Conservation (phyloP, 2,329 filamentous ascomycete genomes). For the Hyphodiscus sp. region DNA sequence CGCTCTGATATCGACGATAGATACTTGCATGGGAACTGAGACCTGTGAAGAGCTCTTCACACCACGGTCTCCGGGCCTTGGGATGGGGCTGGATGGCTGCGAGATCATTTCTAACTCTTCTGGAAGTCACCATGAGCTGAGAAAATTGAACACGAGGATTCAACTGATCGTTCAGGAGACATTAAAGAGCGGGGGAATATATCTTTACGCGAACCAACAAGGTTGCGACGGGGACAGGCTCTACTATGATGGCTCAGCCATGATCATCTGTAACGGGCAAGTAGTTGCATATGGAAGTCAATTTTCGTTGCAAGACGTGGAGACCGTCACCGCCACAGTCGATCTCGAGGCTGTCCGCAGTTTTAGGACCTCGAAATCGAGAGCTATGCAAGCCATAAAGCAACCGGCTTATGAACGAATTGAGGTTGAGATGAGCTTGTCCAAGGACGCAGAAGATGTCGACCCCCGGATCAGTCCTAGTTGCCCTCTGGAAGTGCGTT, state of each 20-base stretch:
- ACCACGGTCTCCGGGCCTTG: slow-evolving; percentile 34
- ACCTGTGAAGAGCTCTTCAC: slow-evolving; percentile 57
- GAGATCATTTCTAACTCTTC: slow-evolving; percentile 68
- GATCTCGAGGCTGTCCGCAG: slow-evolving; percentile 66
- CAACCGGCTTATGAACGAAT: slow-evolving; percentile 35
- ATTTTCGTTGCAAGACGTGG: slow-evolving; percentile 43
- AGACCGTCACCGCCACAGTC: slow-evolving; percentile 59
- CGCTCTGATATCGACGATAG: slow-evolving; percentile 40
- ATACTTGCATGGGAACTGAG: slow-evolving; percentile 57
- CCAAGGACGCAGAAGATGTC: slow-evolving; percentile 31
- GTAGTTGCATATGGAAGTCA: slow-evolving; percentile 50
- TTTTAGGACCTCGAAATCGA: slow-evolving; percentile 37
- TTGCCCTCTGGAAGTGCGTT: slow-evolving; percentile 42
- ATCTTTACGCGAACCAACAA: slow-evolving; percentile 56
- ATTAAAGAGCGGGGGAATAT: slow-evolving; percentile 52
- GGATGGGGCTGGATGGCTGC: slow-evolving; percentile 58
- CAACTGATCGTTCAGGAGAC: slow-evolving; percentile 62
- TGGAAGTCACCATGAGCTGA: slow-evolving; percentile 60
- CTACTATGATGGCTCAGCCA: slow-evolving; percentile 53
- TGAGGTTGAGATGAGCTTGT: slow-evolving; percentile 38
- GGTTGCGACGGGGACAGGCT: slow-evolving; percentile 51
- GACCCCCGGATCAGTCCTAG: slow-evolving; percentile 36
- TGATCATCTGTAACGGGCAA: slow-evolving; percentile 56
- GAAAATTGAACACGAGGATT: slow-evolving; percentile 59
- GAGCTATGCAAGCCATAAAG: slow-evolving; percentile 16